phyloP scores from a whole-genome alignment of 208 protist genomes.

The Crithidia expoeki region DNA sequence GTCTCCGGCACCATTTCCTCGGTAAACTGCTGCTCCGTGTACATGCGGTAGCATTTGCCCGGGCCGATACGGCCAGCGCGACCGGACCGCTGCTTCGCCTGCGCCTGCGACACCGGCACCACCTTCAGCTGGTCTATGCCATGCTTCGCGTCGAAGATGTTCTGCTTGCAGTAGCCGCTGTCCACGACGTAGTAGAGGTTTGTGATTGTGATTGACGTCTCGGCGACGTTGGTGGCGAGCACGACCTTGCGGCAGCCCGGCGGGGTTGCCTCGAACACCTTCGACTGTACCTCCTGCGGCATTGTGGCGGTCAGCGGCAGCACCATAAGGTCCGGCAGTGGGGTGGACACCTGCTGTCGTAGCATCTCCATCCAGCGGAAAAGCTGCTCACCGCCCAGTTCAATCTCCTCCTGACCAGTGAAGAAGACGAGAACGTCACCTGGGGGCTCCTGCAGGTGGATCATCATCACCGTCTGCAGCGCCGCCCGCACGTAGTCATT shows the following conservation, averaged over 20 bases:
- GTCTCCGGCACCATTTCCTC: constrained; percentile 95
- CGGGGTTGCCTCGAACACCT: constrained; percentile 98
- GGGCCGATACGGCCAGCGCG: constrained; percentile 96
- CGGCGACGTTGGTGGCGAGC: constrained; percentile 99
- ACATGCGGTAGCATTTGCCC: constrained; percentile 98
- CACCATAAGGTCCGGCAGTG: constrained; percentile 94
- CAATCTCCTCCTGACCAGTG: constrained; percentile 99
- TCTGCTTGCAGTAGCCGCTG: constrained; percentile 98
- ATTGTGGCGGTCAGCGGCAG: constrained; percentile 98
- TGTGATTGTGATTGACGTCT: constrained; percentile 99
- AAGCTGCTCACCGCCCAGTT: constrained; percentile 97
- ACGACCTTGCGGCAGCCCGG: constrained; percentile 95
- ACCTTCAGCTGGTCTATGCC: constrained; percentile 98
- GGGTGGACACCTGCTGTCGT: constrained; percentile 45
- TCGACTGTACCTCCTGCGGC: constrained; percentile 98
- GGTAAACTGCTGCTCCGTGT: constrained; percentile 96
- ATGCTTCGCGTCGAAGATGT: constrained; percentile 95
- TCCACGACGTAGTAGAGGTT: constrained; percentile 99
- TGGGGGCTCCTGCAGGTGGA: constrained; percentile 96
- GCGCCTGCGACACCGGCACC: constrained; percentile 97
- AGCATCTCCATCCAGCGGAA: constrained; percentile 89
- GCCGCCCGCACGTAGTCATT: constrained; percentile 97
- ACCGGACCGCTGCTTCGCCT: constrained; percentile 96
- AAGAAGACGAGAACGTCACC: constrained; percentile 99
- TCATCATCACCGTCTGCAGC: constrained; percentile 98